Conservation (phyloP, 176 grass and related monocot genomes). For the Oryza officinalis region DNA sequence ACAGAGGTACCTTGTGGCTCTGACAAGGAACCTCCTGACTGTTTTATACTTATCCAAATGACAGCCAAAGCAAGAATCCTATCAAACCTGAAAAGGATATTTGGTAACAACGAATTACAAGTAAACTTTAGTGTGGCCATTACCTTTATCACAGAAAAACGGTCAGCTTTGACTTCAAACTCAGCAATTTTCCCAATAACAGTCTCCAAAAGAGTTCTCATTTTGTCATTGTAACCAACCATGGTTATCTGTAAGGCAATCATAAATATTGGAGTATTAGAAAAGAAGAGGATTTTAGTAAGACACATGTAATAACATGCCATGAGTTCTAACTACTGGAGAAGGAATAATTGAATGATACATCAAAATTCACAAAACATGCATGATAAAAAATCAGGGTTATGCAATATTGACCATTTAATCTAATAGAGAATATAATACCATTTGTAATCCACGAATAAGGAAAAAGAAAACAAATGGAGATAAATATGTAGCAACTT, state of each 20-base stretch:
- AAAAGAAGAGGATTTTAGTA: constrained; percentile 10
- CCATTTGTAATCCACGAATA: background rate
- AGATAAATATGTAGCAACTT: background rate
- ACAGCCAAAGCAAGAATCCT: background rate
- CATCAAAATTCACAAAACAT: constrained; percentile 19
- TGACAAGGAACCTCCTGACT: background rate
- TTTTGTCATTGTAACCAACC: constrained; percentile 98
- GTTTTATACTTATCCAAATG: background rate
- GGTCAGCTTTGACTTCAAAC: constrained; percentile 85
- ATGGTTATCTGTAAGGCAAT: constrained; percentile 66
- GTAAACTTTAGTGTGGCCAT: constrained; percentile 35
- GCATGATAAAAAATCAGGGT: background rate
- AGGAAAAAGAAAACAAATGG: background rate
- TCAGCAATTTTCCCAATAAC: constrained; percentile 77
- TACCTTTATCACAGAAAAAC: constrained; percentile 98
- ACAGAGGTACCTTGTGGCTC: constrained; percentile 10
- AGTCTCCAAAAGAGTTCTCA: constrained; percentile 85
- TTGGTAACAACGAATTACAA: constrained; percentile 18
- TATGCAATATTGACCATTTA: background rate
- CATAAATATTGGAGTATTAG: constrained; percentile 12
- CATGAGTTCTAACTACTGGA: background rate
- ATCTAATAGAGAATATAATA: background rate
- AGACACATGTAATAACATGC: constrained; percentile 21
- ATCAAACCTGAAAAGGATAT: constrained; percentile 20
- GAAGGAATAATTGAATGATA: constrained; percentile 12